Conservation (phyloP, 2,329 filamentous ascomycete genomes). For the Blastomyces percursus region DNA sequence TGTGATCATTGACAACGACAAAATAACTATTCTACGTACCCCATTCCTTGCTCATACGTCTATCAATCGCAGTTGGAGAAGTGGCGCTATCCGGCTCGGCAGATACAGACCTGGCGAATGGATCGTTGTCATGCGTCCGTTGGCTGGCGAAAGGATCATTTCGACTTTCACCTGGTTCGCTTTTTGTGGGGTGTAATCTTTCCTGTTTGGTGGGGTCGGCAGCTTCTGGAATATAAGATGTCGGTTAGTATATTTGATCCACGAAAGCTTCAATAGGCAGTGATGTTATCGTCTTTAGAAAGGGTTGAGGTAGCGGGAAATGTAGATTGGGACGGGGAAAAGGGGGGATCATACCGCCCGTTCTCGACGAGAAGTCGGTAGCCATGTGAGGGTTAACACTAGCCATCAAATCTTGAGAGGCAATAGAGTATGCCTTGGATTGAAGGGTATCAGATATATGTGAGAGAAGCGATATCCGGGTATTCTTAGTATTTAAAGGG, state of each 20-base stretch:
- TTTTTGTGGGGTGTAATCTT: background rate
- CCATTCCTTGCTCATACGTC: constrained; percentile 29
- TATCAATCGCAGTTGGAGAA: constrained; percentile 14
- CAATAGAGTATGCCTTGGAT: background rate
- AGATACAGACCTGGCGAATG: background rate
- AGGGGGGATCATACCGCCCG: background rate
- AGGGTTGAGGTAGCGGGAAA: background rate
- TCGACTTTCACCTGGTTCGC: background rate
- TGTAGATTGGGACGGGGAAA: background rate
- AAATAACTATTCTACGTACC: constrained; percentile 14
- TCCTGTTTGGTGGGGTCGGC: background rate
- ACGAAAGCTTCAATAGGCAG: background rate
- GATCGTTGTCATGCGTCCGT: constrained; percentile 1
- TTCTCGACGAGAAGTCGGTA: background rate
- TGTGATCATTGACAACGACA: background rate
- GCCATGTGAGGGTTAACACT: background rate
- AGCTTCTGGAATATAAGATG: background rate
- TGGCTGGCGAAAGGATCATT: constrained; percentile 5
- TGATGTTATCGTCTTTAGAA: background rate
- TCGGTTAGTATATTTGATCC: background rate
- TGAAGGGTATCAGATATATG: background rate
- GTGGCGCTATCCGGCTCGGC: background rate
- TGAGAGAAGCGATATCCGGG: background rate
- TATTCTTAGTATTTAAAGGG: background rate
- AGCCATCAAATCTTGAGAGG: background rate